Conservation (phyloP, 306 rosid genomes). For the Cucumis melo region DNA sequence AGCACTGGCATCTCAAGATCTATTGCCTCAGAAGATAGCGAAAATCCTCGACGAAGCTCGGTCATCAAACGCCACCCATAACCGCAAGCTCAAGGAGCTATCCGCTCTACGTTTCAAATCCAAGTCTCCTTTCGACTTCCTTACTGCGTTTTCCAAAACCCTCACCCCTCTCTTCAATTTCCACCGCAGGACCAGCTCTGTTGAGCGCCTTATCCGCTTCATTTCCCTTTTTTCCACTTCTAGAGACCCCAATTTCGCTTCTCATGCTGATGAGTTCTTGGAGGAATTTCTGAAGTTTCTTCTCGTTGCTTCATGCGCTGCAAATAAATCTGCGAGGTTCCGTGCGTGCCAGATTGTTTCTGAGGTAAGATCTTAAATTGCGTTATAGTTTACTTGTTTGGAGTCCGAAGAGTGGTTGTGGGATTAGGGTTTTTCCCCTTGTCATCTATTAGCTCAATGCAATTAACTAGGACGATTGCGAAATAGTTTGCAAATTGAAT, state of each 20-base stretch:
- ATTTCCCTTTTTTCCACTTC: constrained; percentile 46
- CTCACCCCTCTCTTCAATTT: constrained; percentile 51
- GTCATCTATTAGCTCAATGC: not conserved
- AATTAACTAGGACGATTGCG: not conserved
- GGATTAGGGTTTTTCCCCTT: not conserved
- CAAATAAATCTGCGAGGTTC: constrained; percentile 53
- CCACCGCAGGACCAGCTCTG: constrained; percentile 47
- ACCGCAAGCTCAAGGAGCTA: constrained; percentile 84
- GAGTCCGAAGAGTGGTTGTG: not conserved
- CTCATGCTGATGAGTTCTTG: constrained; percentile 37
- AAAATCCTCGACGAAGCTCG: constrained; percentile 54
- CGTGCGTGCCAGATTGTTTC: constrained; percentile 87
- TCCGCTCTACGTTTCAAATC: constrained; percentile 44
- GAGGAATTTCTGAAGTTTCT: constrained; percentile 63
- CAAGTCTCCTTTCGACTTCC: constrained; percentile 30
- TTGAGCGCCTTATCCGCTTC: constrained; percentile 64
- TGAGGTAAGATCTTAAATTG: constrained; percentile 28
- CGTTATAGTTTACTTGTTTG: not conserved
- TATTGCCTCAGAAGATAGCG: constrained; percentile 34
- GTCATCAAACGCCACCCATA: constrained; percentile 60
- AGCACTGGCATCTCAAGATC: constrained; percentile 20
- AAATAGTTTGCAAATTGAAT: not conserved
- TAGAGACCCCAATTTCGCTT: constrained; percentile 15
- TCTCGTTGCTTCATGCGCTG: constrained; percentile 28
- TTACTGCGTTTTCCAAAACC: constrained; percentile 52